Evolutionary conservation across 2,329 filamentous ascomycete species (phyloP), one percentile per base, ranked within the genome.

Genomic region (Neonectria ditissima): DNA sequence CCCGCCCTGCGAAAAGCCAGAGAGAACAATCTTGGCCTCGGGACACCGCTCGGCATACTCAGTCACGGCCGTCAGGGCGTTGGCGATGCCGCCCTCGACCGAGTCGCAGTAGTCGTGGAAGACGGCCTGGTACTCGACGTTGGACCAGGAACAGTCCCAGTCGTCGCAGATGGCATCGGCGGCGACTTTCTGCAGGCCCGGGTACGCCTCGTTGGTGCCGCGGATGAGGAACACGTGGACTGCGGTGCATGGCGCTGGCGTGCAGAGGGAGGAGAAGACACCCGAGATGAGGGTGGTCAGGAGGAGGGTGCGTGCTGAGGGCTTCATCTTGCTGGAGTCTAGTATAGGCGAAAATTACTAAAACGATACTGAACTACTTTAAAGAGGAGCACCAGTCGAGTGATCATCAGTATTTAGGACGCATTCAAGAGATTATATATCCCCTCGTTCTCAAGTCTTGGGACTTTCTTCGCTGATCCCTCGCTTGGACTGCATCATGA

Each of bases 1-100:
- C 3, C 73, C 76, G 47, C 80, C 81, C 62, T 82, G 78, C 1
- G 77, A 80, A 65, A 80, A 82, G 0, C 81, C 80, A 62, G 76
- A 78, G 24, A 82, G 52, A 5, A 82, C 79, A 9, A 83, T 74
- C 62, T 77, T 80, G 18, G 79, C 62, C 39, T 79, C 63, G 16
- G 81, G 80, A 59, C 80, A 83, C n/a, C 72, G 71, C 65, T 76
- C 67, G 66, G 75, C 76, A 66, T 82, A 82, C 0, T 74, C 76
- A 8, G 73, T 75, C 63, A 83, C 79, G 68, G 81, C 78, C 9
- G 62, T 54, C 30, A 76, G 62, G 3, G 79, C 79, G 50, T 78
- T 78, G 45, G 64, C 66, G 8, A 72, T 72, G 2, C 80, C 80
- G 34, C 78, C 75, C 8, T 72, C 71, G 7, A 82, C 76, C 1